A percentile compares a stretch with the other conserved stretches of the same genome.
phyloP scores from a whole-genome alignment of 169 alveolate species.

The Cryptosporidium viatorum region DNA sequence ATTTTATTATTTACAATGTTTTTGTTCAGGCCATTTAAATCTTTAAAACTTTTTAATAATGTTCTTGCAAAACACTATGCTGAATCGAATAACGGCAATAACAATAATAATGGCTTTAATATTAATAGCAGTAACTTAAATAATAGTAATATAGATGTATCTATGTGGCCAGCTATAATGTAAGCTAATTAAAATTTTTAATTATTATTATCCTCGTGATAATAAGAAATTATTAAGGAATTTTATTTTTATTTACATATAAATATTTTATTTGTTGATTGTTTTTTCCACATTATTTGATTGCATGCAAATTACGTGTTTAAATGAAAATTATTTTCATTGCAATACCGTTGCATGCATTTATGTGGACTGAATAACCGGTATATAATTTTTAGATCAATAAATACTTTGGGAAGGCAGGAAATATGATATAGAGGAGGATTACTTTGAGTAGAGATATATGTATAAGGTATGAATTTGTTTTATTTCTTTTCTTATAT shows the following conservation, averaged over 20 bases:
- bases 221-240: neutral
- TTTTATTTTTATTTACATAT: neutral
- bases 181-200: neutral
- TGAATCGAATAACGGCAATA: neutral
- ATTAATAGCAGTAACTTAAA: neutral
- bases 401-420: neutral
- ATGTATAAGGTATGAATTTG: neutral
- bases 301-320: neutral
- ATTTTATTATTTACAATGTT: neutral
- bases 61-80: neutral
- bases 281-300: neutral
- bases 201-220: neutral
- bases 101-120: neutral
- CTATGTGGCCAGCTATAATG: slow-evolving; percentile 53
- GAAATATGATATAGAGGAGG: neutral
- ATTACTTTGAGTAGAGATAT: neutral
- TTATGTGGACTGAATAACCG: neutral
- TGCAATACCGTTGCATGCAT: slow-evolving; percentile 21
- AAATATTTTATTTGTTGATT: neutral
- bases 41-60: slow-evolving; percentile 14
- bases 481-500: too few relatives aligned
- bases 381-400: slow-evolving; percentile 29
- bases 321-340: neutral
- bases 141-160: slow-evolving; percentile 38
- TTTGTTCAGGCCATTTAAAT: slow-evolving; percentile 49